A percentile compares a stretch with the other conserved stretches of the same genome.
phyloP scores from a whole-genome alignment of 23 red algal species.

The Porphyridium purpureum region DNA sequence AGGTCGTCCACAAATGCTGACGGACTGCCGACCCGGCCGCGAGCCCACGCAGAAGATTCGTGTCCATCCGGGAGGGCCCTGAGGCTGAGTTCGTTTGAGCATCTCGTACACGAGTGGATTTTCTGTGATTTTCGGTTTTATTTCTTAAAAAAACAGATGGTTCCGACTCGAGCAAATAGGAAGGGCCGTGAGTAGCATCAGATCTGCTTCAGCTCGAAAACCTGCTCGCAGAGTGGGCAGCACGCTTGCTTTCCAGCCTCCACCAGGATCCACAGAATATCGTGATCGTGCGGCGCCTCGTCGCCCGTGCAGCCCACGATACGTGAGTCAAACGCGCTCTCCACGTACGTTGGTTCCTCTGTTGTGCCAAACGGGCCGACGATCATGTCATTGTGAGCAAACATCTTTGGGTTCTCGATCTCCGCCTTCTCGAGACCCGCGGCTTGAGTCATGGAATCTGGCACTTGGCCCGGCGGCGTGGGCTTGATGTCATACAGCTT shows the following conservation, averaged over 20 bases:
- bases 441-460: slow-evolving; percentile 56
- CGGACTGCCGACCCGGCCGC: too few relatives aligned
- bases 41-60: too few relatives aligned
- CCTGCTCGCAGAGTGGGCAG: slow-evolving; percentile 77
- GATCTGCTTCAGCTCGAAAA: too few relatives aligned
- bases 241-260: slow-evolving; percentile 22
- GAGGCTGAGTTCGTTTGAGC: too few relatives aligned
- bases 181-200: too few relatives aligned
- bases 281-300: slow-evolving; percentile 76
- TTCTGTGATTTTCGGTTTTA: too few relatives aligned
- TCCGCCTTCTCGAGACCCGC: slow-evolving; percentile 71
- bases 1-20: too few relatives aligned
- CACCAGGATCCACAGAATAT: slow-evolving; percentile 71
- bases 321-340: slow-evolving; percentile 50
- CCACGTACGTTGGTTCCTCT: slow-evolving; percentile 60
- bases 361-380: slow-evolving; percentile 68
- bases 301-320: slow-evolving; percentile 91
- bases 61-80: too few relatives aligned
- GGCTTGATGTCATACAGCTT: slow-evolving; percentile 45
- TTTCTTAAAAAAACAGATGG: too few relatives aligned
- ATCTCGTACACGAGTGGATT: too few relatives aligned
- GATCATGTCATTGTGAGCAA: slow-evolving; percentile 78
- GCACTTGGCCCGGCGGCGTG: slow-evolving; percentile 31
- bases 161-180: too few relatives aligned
- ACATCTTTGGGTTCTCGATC: slow-evolving; percentile 73